These are phyloP conservation scores for Malania oleifera DNA, from an alignment of 164 flowering plant species.

Conservation along the genomic window DNA sequence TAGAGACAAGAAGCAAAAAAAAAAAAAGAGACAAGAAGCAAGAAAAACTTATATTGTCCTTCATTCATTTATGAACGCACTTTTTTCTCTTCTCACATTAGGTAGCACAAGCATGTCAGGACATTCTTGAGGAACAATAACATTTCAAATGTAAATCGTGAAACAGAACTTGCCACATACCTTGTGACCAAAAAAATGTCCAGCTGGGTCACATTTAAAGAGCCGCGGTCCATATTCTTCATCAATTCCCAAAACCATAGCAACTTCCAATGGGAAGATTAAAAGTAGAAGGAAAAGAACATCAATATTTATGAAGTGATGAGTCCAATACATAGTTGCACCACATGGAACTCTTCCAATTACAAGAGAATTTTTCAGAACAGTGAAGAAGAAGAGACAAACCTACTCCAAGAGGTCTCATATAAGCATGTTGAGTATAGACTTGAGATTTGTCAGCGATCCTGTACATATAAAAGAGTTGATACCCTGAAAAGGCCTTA, in stretches of 20 bases:
- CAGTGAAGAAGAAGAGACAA: constrained; percentile 15
- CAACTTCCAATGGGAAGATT: constrained; percentile 41
- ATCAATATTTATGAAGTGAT: background rate
- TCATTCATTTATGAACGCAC: too few species aligned
- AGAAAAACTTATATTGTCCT: too few species aligned
- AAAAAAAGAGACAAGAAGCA: too few species aligned
- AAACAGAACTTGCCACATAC: constrained; percentile 26
- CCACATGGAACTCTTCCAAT: background rate
- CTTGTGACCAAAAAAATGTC: constrained; percentile 96
- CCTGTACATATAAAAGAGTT: constrained; percentile 37
- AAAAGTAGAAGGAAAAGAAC: background rate
- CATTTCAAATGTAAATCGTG: background rate
- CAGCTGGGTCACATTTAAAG: constrained; percentile 98
- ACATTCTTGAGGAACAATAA: background rate
- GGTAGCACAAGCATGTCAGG: background rate
- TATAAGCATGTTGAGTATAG: constrained; percentile 97
- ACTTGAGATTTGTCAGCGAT: constrained; percentile 97
- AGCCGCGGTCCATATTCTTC: constrained; percentile 91
- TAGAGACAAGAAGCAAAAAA: too few species aligned
- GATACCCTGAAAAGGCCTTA: background rate
- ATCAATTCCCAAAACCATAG: constrained; percentile 94
- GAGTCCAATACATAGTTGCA: too few species aligned
- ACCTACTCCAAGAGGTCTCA: constrained; percentile 99
- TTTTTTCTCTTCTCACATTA: too few species aligned
- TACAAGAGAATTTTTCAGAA: background rate